Evolutionary conservation across 257 asterid genomes (phyloP).

Genomic region (Salvia rosmarinus): DNA sequence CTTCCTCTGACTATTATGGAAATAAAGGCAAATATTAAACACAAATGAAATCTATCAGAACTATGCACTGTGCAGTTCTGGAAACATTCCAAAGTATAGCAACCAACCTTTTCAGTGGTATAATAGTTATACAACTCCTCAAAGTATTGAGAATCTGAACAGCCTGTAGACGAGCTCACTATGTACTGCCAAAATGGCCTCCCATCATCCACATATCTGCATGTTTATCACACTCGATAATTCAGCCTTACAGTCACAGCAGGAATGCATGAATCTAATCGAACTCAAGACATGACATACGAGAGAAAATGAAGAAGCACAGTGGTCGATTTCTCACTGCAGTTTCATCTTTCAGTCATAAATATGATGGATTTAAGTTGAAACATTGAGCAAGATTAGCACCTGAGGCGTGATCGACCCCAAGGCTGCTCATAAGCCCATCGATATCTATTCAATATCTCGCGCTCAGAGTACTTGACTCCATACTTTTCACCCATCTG

Average conservation of each 20-base stretch:
- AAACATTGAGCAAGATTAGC: constrained; percentile 27
- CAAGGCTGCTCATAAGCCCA: constrained; percentile 97
- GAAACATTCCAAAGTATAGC: not conserved
- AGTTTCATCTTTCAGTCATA: not conserved
- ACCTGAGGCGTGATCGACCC: constrained; percentile 97
- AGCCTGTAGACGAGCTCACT: constrained; percentile 95
- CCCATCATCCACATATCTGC: constrained; percentile 91
- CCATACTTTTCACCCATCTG: constrained; percentile 95
- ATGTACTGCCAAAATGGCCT: constrained; percentile 96
- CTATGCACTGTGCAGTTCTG: not conserved
- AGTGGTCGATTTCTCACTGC: not conserved
- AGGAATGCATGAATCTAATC: not conserved
- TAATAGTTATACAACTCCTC: constrained; percentile 93
- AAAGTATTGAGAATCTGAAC: constrained; percentile 89
- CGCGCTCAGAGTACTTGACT: constrained; percentile 81
- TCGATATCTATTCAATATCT: constrained; percentile 81
- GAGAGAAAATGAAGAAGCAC: not conserved
- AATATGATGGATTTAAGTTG: not conserved
- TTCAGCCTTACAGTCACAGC: constrained; percentile 13
- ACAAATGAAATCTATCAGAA: not conserved
- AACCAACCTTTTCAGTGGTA: constrained; percentile 78
- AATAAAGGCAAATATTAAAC: not conserved
- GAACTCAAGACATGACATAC: not conserved
- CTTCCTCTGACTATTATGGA: not conserved
- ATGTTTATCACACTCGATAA: constrained; percentile 11